These are phyloP conservation scores for Nitzschia inconspicua DNA, from an alignment of 108 stramenopile genomes.

Conservation along the genomic window DNA sequence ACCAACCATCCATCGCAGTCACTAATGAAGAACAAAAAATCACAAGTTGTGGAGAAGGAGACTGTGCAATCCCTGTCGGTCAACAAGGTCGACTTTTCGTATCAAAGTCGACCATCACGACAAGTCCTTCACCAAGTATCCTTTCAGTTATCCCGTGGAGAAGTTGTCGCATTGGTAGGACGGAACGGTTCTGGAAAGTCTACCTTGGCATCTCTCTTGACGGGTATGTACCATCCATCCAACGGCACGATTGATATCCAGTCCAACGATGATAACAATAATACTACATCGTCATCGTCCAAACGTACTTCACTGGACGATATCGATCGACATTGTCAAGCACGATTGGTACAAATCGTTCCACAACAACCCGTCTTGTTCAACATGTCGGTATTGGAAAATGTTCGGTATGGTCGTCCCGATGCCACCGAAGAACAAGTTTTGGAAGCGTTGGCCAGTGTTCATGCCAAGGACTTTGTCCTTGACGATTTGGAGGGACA, in stretches of 20 bases:
- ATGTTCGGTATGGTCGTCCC: conserved; percentile 74
- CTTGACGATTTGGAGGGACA: conserved; percentile 68
- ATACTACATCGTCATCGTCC: conserved; percentile 11
- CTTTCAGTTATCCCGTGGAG: conserved; percentile 64
- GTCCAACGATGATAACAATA: neutral
- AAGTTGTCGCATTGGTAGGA: conserved; percentile 89
- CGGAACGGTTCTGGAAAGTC: conserved; percentile 91
- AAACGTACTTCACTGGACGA: conserved; percentile 34
- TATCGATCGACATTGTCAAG: conserved; percentile 42
- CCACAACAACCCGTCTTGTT: conserved; percentile 87
- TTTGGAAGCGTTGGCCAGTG: conserved; percentile 43
- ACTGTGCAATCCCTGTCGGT: conserved; percentile 52
- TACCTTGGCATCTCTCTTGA: conserved; percentile 78
- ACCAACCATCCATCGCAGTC: no score
- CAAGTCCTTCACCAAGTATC: conserved; percentile 66
- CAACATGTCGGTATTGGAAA: conserved; percentile 65
- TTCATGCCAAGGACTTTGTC: conserved; percentile 73
- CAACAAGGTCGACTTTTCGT: conserved; percentile 66
- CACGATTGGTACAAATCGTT: conserved; percentile 84
- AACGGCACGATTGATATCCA: conserved; percentile 32
- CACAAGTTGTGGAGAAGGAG: conserved; percentile 11
- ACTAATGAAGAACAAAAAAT: neutral
- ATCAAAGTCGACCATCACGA: conserved; percentile 38
- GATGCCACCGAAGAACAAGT: conserved; percentile 51
- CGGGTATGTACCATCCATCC: conserved; percentile 82